Conservation (phyloP, 139 green algal genomes). For the Tetraselmis striata region DNA sequence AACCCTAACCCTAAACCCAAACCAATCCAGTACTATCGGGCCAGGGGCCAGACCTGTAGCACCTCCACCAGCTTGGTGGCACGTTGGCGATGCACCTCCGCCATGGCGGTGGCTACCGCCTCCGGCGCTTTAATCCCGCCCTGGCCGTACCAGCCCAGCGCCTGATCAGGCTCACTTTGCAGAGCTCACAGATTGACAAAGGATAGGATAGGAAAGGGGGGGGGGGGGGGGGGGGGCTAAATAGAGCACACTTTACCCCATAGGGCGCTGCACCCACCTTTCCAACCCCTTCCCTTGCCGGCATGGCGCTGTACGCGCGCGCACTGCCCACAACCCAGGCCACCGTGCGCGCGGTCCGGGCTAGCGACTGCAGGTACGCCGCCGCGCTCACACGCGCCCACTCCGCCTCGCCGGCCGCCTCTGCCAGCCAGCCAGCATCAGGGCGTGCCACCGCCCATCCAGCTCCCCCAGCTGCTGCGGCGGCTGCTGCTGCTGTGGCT, state of each 20-base stretch:
- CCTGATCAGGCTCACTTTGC: too few relatives aligned
- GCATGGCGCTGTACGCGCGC: slow-evolving; percentile 31
- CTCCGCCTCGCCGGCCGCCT: not conserved
- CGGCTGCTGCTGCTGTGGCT: not conserved
- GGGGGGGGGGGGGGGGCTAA: not conserved
- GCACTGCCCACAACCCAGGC: slow-evolving; percentile 26
- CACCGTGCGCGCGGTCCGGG: slow-evolving; percentile 26
- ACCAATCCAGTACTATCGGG: too few relatives aligned
- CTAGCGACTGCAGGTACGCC: slow-evolving; percentile 11
- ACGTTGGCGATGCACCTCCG: too few relatives aligned
- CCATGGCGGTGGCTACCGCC: too few relatives aligned
- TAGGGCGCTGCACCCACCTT: too few relatives aligned
- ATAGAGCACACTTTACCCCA: too few relatives aligned
- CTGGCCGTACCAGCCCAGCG: not conserved
- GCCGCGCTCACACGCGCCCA: not conserved
- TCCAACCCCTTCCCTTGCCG: too few relatives aligned
- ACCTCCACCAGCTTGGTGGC: too few relatives aligned
- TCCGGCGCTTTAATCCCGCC: not conserved
- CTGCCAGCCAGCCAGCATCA: not conserved
- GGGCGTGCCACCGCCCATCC: not conserved
- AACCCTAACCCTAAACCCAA: too few relatives aligned
- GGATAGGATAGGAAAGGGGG: not conserved
- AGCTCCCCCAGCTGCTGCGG: too few relatives aligned
- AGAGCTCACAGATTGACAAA: not conserved
- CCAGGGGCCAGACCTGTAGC: too few relatives aligned